Percentiles rank a stretch among this genome's conserved stretches.
Evolutionary conservation across 2,329 filamentous ascomycete genomes (phyloP).

Genomic region (Monascus ruber): DNA sequence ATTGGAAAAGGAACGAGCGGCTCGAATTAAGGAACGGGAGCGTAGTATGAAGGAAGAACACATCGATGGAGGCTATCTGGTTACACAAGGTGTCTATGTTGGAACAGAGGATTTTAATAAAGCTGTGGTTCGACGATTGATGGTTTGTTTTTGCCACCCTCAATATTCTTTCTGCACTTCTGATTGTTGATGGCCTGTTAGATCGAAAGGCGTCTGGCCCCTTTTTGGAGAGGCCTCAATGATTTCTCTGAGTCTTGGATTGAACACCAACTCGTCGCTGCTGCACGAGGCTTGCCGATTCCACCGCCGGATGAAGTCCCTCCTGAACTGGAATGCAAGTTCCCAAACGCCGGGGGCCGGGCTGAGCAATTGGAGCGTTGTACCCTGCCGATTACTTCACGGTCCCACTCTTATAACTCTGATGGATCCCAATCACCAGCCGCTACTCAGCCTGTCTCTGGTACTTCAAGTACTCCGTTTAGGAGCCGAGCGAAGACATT

Average conservation of each 20-base stretch:
- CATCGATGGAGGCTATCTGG: slow-evolving; percentile 87
- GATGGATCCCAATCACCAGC: slow-evolving; percentile 55
- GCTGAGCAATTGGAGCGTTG: slow-evolving; percentile 54
- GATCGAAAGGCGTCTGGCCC: slow-evolving; percentile 86
- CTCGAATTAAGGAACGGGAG: slow-evolving; percentile 72
- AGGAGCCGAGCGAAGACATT: slow-evolving; percentile 81
- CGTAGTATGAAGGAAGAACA: slow-evolving; percentile 83
- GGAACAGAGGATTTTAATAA: slow-evolving; percentile 92
- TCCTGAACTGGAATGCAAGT: slow-evolving; percentile 49
- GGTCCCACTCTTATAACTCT: slow-evolving; percentile 68
- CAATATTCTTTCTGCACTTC: background rate
- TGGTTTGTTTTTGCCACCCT: slow-evolving; percentile 47
- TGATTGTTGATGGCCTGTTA: slow-evolving; percentile 31
- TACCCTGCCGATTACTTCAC: slow-evolving; percentile 65
- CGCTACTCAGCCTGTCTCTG: slow-evolving; percentile 47
- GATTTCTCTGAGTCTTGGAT: slow-evolving; percentile 85
- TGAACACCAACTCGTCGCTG: slow-evolving; percentile 88
- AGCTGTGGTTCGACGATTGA: slow-evolving; percentile 71
- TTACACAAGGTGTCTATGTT: slow-evolving; percentile 88
- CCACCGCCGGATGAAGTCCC: slow-evolving; percentile 76
- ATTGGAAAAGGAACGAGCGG: slow-evolving; percentile 66
- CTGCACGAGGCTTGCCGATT: slow-evolving; percentile 70
- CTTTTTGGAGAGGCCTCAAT: slow-evolving; percentile 89
- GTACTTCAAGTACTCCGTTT: slow-evolving; percentile 47
- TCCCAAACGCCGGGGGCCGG: slow-evolving; percentile 20